Conservation (phyloP, 768 basidiomycete species). For the Termitomyces eurrhizus region DNA sequence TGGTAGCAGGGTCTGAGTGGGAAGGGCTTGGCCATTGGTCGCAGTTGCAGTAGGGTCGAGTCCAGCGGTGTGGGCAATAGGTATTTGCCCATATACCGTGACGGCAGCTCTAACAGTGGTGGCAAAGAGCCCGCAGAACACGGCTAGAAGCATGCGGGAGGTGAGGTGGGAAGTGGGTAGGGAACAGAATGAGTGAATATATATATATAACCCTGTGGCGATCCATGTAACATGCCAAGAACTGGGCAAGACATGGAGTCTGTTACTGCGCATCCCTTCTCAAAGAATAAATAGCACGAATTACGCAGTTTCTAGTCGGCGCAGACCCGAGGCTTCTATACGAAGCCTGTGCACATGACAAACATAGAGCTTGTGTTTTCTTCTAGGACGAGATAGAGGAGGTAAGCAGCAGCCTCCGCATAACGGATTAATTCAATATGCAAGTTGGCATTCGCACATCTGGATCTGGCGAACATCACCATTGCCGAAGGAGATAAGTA, state of each 20-base stretch:
- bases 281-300: neutral
- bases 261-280: neutral
- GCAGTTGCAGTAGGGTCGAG: slow-evolving; percentile 6
- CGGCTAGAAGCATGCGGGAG: slow-evolving; percentile 9
- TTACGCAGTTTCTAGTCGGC: neutral
- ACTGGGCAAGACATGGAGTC: neutral
- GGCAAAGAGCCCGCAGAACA: slow-evolving; percentile 9
- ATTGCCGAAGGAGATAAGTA: neutral
- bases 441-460: neutral
- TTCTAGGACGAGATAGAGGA: neutral
- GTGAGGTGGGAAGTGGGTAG: neutral
- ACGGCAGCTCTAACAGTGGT: slow-evolving; percentile 15
- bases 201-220: neutral
- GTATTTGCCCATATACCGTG: slow-evolving; percentile 30
- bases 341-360: neutral
- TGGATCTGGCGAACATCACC: neutral
- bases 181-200: neutral
- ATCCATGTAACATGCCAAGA: neutral
- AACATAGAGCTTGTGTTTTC: neutral
- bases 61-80: slow-evolving; percentile 18
- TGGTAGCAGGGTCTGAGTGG: slow-evolving; percentile 32
- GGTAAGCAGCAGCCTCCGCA: neutral
- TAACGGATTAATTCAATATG: neutral
- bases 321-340: neutral
- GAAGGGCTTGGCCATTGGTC: slow-evolving; percentile 20